Percentiles rank a stretch among this genome's conserved stretches.
Evolutionary conservation across 768 basidiomycete genomes (phyloP).

Genomic region (Rhodotorula toruloides): DNA sequence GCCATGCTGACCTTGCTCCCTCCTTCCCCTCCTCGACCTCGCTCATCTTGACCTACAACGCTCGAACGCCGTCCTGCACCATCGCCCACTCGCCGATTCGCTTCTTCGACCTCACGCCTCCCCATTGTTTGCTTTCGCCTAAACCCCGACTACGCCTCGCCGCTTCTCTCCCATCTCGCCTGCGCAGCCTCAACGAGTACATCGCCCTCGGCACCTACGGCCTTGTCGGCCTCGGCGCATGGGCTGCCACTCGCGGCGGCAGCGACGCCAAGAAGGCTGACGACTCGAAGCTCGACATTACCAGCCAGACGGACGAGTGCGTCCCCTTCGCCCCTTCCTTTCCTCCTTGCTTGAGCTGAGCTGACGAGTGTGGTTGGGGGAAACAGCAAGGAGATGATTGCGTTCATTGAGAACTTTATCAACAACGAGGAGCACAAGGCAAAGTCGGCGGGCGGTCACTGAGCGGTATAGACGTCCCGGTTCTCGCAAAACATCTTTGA

Average conservation of each 20-base stretch:
- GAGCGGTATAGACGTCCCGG: background rate
- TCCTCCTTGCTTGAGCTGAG: background rate
- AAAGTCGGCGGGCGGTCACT: slow-evolving; percentile 24
- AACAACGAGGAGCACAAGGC: slow-evolving; percentile 34
- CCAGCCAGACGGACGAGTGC: slow-evolving; percentile 9
- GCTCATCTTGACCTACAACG: background rate
- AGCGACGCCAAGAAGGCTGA: slow-evolving; percentile 1
- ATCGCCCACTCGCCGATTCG: too few relatives aligned
- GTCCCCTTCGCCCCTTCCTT: slow-evolving; percentile 10
- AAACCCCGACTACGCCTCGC: too few relatives aligned
- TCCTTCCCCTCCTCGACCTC: background rate
- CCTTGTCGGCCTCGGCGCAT: slow-evolving; percentile 28
- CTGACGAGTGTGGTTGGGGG: background rate
- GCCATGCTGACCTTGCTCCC: background rate
- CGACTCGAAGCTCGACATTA: background rate
- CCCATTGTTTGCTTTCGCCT: too few relatives aligned
- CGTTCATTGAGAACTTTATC: slow-evolving; percentile 36
- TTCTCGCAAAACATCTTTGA: too few relatives aligned
- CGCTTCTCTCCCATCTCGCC: too few relatives aligned
- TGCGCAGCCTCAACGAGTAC: slow-evolving; percentile 14
- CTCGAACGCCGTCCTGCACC: too few relatives aligned
- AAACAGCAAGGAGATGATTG: slow-evolving; percentile 23
- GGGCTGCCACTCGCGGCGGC: slow-evolving; percentile 21
- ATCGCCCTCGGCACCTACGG: slow-evolving; percentile 29
- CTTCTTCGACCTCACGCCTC: too few relatives aligned